Evolutionary conservation across 1,284 basidiomycete genomes (phyloP), one percentile per base, ranked within the genome.

Genomic region (Flammula alnicola): DNA sequence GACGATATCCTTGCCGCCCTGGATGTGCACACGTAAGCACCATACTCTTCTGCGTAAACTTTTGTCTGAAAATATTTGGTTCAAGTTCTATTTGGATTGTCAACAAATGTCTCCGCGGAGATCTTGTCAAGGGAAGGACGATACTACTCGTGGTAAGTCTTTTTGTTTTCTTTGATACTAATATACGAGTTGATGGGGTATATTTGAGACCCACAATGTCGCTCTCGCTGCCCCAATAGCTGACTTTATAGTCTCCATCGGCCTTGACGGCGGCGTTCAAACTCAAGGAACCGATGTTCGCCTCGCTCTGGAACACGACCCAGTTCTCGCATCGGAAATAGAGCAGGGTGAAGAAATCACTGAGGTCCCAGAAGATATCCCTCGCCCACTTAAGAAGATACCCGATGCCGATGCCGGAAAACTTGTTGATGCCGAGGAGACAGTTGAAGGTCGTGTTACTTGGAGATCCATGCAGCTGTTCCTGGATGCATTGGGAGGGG

Each of bases 181-280:
- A n/a, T n/a, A n/a, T n/a, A n/a, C n/a, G n/a, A n/a, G n/a, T n/a
- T n/a, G n/a, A n/a, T n/a, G n/a, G n/a, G n/a, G n/a, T n/a, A n/a
- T 37, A 11, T 41, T 23, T 16, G 22, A 83, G 81, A 90, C 88
- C 0, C 88, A 91, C 65, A 89, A 91, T 59, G 75, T 89, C 19
- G 20, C 49, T 16, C 42, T 42, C 12, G 35, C 38, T 31, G 38
- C 35, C 30, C 51, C 53, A 6, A 47, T 52, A 25, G 44, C 51
- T 5, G 20, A 40, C 19, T 40, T 45, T 30, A 17, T 49, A 30
- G 14, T 52, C 14, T 78, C 78, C 1, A 63, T 92, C 20, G 67
- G 67, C 11, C 68, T 72, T n/a, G 80, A 84, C 54, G 82, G 84
- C 3, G 71, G 68, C 0, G 67, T 84, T 17, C 50, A 70, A 3